Evolutionary conservation across 108 stramenopile species (phyloP).

Genomic region (Cyclotella kingstonii): DNA sequence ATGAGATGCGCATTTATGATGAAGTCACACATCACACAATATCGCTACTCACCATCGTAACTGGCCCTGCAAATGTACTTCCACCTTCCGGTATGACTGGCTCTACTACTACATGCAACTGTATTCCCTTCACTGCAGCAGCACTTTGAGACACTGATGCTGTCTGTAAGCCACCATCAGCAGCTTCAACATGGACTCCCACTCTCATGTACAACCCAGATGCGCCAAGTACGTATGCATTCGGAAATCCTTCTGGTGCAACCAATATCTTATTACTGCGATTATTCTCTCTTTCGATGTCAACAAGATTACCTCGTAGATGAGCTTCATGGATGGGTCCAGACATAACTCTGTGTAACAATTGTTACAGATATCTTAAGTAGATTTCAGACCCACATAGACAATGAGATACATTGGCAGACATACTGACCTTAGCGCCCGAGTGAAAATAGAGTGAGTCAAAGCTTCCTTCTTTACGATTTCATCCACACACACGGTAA

Average conservation of each 20-base stretch:
- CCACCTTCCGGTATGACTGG: conserved; percentile 83
- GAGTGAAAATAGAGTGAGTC: conserved; percentile 76
- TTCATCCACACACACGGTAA: conserved; percentile 81
- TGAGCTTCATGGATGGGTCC: conserved; percentile 76
- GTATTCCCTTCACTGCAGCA: conserved; percentile 70
- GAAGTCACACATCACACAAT: background rate
- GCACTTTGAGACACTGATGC: conserved; percentile 36
- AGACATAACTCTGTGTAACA: conserved; percentile 51
- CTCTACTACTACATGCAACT: conserved; percentile 71
- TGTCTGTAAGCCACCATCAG: conserved; percentile 44
- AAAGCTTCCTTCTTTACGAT: conserved; percentile 77
- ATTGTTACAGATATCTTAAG: background rate
- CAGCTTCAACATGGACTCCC: conserved; percentile 79
- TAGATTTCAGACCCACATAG: background rate
- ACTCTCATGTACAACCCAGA: conserved; percentile 74
- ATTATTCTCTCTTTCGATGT: conserved; percentile 66
- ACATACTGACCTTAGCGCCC: conserved; percentile 51
- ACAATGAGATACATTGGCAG: background rate
- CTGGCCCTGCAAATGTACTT: conserved; percentile 73
- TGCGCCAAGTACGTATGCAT: conserved; percentile 78
- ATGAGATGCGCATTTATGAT: background rate
- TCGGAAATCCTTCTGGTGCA: conserved; percentile 85
- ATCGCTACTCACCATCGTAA: conserved; percentile 38
- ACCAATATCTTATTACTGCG: conserved; percentile 54
- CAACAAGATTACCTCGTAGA: conserved; percentile 75